Evolutionary conservation across 176 grass and related monocot genomes (phyloP).

Genomic region (Oryza nivara): DNA sequence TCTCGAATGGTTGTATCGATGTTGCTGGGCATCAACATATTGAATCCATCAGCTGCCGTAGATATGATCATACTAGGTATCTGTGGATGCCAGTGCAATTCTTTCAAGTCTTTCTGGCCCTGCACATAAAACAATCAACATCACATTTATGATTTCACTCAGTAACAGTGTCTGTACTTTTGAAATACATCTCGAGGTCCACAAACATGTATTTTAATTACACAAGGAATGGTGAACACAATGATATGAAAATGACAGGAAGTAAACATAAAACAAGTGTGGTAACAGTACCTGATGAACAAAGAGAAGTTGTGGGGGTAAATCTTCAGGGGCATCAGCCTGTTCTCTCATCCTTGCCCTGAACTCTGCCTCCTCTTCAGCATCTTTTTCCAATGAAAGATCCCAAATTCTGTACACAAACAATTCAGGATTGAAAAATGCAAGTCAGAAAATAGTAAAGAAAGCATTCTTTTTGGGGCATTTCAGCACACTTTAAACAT

Average conservation of each 20-base stretch:
- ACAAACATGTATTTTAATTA: background rate
- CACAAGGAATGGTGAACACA: background rate
- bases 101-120: slow-evolving; percentile 95
- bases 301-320: slow-evolving; percentile 93
- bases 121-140: slow-evolving; percentile 41
- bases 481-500: background rate
- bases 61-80: slow-evolving; percentile 88
- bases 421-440: background rate
- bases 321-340: slow-evolving; percentile 75
- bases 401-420: slow-evolving; percentile 75
- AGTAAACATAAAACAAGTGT: background rate
- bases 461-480: background rate
- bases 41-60: slow-evolving; percentile 78
- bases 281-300: slow-evolving; percentile 72
- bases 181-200: background rate
- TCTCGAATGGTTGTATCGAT: slow-evolving; percentile 70
- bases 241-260: background rate
- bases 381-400: slow-evolving; percentile 80
- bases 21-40: slow-evolving; percentile 84
- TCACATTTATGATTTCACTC: slow-evolving; percentile 1
- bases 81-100: slow-evolving; percentile 90
- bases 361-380: slow-evolving; percentile 93
- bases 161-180: background rate
- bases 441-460: background rate
- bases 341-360: slow-evolving; percentile 82